Evolutionary conservation across 2,329 filamentous ascomycete genomes (phyloP), one percentile per base, ranked within the genome.

Genomic region (Fonsecaea multimorphosa): DNA sequence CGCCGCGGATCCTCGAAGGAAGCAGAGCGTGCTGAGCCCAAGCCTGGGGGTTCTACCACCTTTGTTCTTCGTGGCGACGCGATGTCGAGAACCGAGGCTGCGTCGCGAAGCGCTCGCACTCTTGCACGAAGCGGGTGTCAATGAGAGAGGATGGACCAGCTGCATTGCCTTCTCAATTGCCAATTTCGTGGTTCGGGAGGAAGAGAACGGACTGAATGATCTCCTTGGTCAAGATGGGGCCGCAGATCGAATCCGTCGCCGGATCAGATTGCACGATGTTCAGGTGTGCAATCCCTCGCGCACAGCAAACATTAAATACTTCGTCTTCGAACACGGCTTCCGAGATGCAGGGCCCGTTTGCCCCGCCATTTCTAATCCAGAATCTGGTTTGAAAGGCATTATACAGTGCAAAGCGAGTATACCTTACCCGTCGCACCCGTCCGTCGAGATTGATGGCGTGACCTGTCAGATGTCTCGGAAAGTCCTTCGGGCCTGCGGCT

Each of bases 31-130:
- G 9, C 29, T 60, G 19, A 44, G 27, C 19, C 38, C 60, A 5
- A 58, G 49, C 3, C 61, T 64, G 7, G 87, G 87, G n/a, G 85
- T 90, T 61, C 81, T 91, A 3, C 84, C 87, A 2, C 86, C 87
- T 0, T 80, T 91, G 0, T 90, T 87, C 68, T 82, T 89, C 3
- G 85, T 87, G 11, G 87, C 86, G 4, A 89, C 86, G 6, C 89
- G 88, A 73, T 90, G 88, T 72, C 83, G 88, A 14, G 83, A 89
- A 65, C 82, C 84, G 0, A 70, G 78, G 0, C 80, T 85, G 36
- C 83, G 88, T n/a, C 65, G 58, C 53, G 22, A 57, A 46, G 62
- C 62, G 2, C 40, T 67, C 16, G 8, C 51, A 5, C 31, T 61
- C 9, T 27, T 67, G 34, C 64, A 67, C 51, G 40, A 40, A 4